A percentile compares a stretch with the other conserved stretches of the same genome.
Evolutionary conservation across 2,329 filamentous ascomycete genomes (phyloP).

Genomic region (Aspergillus ruber): DNA sequence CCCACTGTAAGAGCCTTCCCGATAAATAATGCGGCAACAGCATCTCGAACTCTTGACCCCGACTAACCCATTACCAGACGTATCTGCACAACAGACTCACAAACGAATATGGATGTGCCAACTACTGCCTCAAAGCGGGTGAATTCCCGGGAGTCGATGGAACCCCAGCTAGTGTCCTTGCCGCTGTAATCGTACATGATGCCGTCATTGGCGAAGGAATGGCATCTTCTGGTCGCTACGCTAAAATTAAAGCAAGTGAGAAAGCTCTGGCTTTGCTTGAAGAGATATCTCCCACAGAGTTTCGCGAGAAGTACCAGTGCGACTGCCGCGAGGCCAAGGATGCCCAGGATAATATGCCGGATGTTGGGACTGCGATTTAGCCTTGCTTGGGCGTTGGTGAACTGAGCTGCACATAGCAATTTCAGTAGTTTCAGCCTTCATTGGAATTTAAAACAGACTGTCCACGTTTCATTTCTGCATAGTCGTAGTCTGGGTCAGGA

Average conservation of each 20-base stretch:
- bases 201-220: slow-evolving; percentile 57
- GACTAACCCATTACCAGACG: slow-evolving; percentile 41
- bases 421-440: neutral
- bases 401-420: neutral
- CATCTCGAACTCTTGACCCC: neutral
- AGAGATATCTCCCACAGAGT: slow-evolving; percentile 51
- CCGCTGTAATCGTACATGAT: slow-evolving; percentile 71
- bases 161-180: slow-evolving; percentile 50
- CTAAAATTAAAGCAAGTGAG: slow-evolving; percentile 54
- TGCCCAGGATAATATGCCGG: slow-evolving; percentile 1
- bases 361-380: slow-evolving; percentile 27
- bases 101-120: slow-evolving; percentile 58
- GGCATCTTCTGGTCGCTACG: slow-evolving; percentile 62
- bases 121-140: slow-evolving; percentile 45
- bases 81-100: slow-evolving; percentile 60
- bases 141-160: slow-evolving; percentile 43
- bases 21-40: neutral
- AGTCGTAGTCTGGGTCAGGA: slow-evolving; percentile 1
- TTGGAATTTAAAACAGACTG: too few species aligned
- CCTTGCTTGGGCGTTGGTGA: too few species aligned
- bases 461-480: neutral
- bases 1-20: slow-evolving; percentile 52
- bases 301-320: slow-evolving; percentile 56
- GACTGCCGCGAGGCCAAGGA: slow-evolving; percentile 44
- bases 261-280: slow-evolving; percentile 39